These are phyloP conservation scores for Acer yangbiense DNA, from an alignment of 345 rosid species.

Conservation along the genomic window DNA sequence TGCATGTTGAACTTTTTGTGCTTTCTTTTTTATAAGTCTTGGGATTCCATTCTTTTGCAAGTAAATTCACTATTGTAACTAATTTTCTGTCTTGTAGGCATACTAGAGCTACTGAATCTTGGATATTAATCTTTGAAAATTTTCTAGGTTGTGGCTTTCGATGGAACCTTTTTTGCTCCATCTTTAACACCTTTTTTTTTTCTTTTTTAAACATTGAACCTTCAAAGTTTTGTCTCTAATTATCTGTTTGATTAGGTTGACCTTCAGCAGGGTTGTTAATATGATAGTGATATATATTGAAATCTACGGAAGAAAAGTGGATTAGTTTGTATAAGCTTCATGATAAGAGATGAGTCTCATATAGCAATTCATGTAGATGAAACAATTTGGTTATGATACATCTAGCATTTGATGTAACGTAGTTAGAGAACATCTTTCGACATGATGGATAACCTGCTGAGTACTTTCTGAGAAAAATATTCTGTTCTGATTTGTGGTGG, in stretches of 20 bases:
- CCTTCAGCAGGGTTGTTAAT: neutral
- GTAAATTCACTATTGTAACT: neutral
- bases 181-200: neutral
- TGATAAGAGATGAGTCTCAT: neutral
- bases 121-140: neutral
- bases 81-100: neutral
- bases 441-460: neutral
- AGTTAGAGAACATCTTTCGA: neutral
- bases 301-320: neutral
- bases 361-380: neutral
- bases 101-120: neutral
- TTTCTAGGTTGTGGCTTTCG: neutral
- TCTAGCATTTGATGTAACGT: neutral
- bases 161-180: neutral
- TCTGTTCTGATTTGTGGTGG: neutral
- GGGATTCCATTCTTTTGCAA: neutral
- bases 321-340: neutral
- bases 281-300: neutral
- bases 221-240: neutral
- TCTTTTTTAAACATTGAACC: neutral
- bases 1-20: slow-evolving; percentile 9
- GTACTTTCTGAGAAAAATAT: neutral
- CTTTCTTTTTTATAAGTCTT: neutral
- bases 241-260: neutral
- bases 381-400: neutral